Evolutionary conservation across 2,329 filamentous ascomycete genomes (phyloP).

Genomic region (Calonectria leucothoes): DNA sequence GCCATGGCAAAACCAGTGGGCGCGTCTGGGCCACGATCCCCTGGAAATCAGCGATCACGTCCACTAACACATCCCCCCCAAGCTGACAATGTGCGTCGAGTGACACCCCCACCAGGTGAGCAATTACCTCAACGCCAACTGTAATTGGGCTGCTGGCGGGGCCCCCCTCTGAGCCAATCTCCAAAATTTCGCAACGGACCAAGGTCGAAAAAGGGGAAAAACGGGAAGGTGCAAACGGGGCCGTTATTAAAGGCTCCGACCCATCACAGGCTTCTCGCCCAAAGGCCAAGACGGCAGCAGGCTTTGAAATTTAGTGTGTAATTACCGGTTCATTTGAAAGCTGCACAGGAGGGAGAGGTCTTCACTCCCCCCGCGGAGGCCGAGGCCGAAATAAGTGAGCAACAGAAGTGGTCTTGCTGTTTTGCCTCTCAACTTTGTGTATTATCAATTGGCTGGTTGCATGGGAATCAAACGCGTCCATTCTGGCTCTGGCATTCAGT

Average conservation of each 20-base stretch:
- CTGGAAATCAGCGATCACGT: neutral
- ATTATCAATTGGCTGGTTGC: neutral
- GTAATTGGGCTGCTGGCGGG: neutral
- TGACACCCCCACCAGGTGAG: neutral
- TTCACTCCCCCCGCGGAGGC: neutral
- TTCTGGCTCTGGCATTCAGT: neutral
- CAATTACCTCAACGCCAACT: neutral
- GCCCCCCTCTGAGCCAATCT: neutral
- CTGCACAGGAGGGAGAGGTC: neutral
- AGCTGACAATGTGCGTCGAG: no score
- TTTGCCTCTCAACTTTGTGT: neutral
- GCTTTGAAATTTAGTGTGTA: neutral
- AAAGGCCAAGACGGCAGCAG: neutral
- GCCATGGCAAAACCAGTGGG: neutral
- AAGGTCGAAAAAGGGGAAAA: conserved; percentile 1
- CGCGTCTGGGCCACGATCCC: neutral
- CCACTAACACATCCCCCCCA: neutral
- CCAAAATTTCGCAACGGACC: conserved; percentile 7
- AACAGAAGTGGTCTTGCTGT: no score
- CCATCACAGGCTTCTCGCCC: neutral
- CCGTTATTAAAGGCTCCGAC: neutral
- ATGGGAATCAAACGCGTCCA: neutral
- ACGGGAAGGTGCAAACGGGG: neutral
- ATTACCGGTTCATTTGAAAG: neutral
- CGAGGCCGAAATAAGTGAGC: neutral